Conservation (phyloP, 768 basidiomycete genomes). For the Udeniomyces megalosporus region DNA sequence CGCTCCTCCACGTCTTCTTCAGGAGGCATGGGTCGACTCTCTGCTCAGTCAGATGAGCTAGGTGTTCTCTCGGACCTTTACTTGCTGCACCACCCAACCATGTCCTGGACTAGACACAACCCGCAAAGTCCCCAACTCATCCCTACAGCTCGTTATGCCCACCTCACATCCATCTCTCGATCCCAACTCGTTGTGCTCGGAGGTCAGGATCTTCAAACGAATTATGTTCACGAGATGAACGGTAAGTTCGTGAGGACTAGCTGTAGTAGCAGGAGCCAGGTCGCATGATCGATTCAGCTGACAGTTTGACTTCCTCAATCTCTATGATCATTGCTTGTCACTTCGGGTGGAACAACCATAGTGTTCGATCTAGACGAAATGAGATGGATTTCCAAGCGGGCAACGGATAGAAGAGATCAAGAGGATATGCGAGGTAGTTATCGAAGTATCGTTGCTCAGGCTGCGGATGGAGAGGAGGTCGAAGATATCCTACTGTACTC, state of each 20-base stretch:
- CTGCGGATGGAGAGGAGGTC: background rate
- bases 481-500: conserved; percentile 74
- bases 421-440: conserved; percentile 20
- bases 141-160: conserved; percentile 83
- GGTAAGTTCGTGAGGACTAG: too few relatives aligned
- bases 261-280: too few relatives aligned
- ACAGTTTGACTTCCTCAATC: too few relatives aligned
- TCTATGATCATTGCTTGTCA: too few relatives aligned
- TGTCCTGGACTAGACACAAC: conserved; percentile 24
- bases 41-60: conserved; percentile 36
- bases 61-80: conserved; percentile 88
- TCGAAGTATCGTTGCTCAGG: background rate
- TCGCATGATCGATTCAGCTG: too few relatives aligned
- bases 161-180: conserved; percentile 72
- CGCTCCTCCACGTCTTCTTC: conserved; percentile 23
- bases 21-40: conserved; percentile 9
- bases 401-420: conserved; percentile 13
- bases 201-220: conserved; percentile 65
- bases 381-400: conserved; percentile 51
- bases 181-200: conserved; percentile 81
- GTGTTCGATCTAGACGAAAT: conserved; percentile 62
- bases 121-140: conserved; percentile 31
- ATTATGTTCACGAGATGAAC: conserved; percentile 80
- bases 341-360: too few relatives aligned
- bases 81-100: conserved; percentile 55